Base-by-base conservation (phyloP, 192 early-diverging fungal genomes). In the Obelidium mucronatum region DNA sequence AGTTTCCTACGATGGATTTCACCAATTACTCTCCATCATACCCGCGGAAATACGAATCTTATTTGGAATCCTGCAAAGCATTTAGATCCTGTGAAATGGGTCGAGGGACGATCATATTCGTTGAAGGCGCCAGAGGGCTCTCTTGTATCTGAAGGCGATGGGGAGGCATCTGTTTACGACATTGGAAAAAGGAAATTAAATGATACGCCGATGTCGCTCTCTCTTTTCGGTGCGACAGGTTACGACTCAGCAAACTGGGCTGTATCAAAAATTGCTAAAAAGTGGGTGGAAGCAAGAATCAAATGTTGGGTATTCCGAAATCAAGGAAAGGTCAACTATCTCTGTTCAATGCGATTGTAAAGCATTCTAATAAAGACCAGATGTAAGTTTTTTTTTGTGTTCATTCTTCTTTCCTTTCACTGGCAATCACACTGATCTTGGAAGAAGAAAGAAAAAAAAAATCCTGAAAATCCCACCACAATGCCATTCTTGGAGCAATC, bases 161-260 rank as follows among this genome's bases (percentile, higher is more conserved):
- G 69, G 15, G 69, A 72, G 36, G 51, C 69, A 1, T 55, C 53
- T 30, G 69, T 72, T n/a, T 40, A 59, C 19, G 56, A 72, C 36
- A 39, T 59, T 58, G 69, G 69, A 37, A n/a, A 36, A 24, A 37
- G 6, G 4, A 2, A 1, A 11, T 28, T 69, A 2, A 72, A 72
- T 36, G 69, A 72, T 51, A 72, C 69, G 1, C 53, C 69, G n/a
- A 28, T 72, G 2, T 59, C 69, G 22, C 51, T 72, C 2, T 55
- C 69, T 4, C 36, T 72, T n/a, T 72, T 72, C 58, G 69, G 69
- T 17, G 40, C 69, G 2, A 36, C 53, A 26, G n/a, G 30, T 58
- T 24, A 19, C 69, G 13, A 26, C 39, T 6, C 69, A 72, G 55
- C 36, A 51, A 34, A 58, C n/a, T n/a, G n/a, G n/a, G n/a, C n/a